Base-by-base conservation (phyloP, 345 rosid genomes). In the Salix udensis region DNA sequence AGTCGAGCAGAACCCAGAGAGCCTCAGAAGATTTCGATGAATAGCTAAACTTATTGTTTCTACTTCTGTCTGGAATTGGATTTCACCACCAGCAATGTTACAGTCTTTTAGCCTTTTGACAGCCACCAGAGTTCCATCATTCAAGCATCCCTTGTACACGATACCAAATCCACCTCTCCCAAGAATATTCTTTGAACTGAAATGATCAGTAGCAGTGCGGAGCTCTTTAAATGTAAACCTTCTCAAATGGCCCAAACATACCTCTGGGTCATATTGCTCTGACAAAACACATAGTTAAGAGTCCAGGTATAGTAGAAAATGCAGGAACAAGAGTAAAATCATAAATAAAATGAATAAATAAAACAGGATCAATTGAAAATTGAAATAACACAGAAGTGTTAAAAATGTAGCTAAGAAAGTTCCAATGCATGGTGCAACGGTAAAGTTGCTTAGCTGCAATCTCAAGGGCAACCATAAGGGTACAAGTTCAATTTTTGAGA, bases 1-100 rank as follows among this genome's bases (percentile, higher is more conserved):
- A 31, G 94, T 94, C 3, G 93, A 84, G 87, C 99, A 96, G 82
- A 96, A 94, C 18, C 99, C 99, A 19, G 88, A 88, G 16, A 96
- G 99, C 87, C 99, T 86, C 39, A 96, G 96, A 66, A 96, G 98
- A 88, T 96, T 96, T 70, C 96, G 89, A 78, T 96, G 98, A 70
- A 96, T 91, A 50, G 99, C 99, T 75, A 96, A 86, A 78, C 99
- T 92, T 77, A 96, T 96, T 10, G 97, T 94, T 84, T 92, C 93
- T 72, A 96, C 95, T 84, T 96, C 97, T 30, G 99, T 96, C 86
- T 96, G 99, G 83, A 96, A 96, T 77, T 96, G 99, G 83, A 92
- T 86, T 82, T 96, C 99, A 6, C 99, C 99, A 2, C 94, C 97
- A 0, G 91, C 96, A 44, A 89, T 84, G 74, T 89, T 91, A 79